Evolutionary conservation across 345 rosid genomes (phyloP).

Genomic region (Isatis tinctoria): DNA sequence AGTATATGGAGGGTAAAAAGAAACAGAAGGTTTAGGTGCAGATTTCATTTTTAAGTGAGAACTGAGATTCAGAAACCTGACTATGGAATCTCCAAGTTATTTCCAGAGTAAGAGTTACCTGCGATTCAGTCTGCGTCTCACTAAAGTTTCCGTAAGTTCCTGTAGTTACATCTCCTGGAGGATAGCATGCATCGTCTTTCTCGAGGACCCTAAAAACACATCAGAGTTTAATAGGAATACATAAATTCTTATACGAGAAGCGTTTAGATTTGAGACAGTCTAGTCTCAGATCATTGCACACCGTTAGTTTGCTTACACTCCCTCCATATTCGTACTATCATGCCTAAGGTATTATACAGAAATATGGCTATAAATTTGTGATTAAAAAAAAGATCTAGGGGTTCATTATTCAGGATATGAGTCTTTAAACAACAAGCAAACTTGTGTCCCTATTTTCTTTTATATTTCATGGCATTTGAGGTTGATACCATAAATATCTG

Average conservation of each 20-base stretch:
- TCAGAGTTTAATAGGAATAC: slow-evolving; percentile 6
- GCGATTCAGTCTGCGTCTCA: slow-evolving; percentile 96
- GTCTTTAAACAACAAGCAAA: neutral
- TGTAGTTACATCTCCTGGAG: slow-evolving; percentile 35
- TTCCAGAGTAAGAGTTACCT: slow-evolving; percentile 47
- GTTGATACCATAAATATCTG: neutral
- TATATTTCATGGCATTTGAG: neutral
- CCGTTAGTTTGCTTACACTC: neutral
- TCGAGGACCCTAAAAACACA: slow-evolving; percentile 25
- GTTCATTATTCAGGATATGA: slow-evolving; percentile 3
- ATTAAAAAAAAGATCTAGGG: neutral
- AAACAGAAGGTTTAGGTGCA: neutral
- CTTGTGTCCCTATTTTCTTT: neutral
- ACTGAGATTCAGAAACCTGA: neutral
- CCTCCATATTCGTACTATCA: neutral
- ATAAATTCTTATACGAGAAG: neutral
- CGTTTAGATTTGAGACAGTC: neutral
- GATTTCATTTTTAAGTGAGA: neutral
- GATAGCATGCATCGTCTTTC: slow-evolving; percentile 38
- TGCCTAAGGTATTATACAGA: neutral
- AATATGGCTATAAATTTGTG: neutral
- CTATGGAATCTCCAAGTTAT: neutral
- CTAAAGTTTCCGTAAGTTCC: slow-evolving; percentile 62
- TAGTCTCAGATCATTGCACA: slow-evolving; percentile 3
- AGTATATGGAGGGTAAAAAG: neutral